Evolutionary conservation across 257 asterid species (phyloP), one percentile per base, ranked within the genome.

Genomic region (Solanum piurae): DNA sequence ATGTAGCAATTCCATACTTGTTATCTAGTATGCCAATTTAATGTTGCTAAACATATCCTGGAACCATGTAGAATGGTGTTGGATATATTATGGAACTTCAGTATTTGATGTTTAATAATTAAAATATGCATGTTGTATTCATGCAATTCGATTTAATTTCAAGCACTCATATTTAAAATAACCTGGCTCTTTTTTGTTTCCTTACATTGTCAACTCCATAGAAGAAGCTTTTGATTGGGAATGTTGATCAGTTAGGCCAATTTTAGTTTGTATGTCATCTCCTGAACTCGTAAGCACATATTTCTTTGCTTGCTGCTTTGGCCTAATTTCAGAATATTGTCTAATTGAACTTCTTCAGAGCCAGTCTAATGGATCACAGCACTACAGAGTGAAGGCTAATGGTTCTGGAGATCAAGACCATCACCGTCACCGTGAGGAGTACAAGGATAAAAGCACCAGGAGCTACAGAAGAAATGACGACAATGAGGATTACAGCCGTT

Each of bases 401-500:
- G 60, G 82, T 87, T 89, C 87, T 37, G 85, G 89, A 86, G 91
- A 87, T 73, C 86, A 89, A 36, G 87, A 60, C 34, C 88, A 84
- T 80, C 27, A 80, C 62, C 76, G 84, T 79, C 25, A 79, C 25
- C 6, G 11, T 80, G 68, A 34, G 38, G 84, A 25, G 8, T 80
- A 44, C 85, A 80, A 16, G 66, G 85, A 80, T 85, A 89, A 87
- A 77, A 68, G 77, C 89, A 84, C 29, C 9, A 91, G 93, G 86
- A 31, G 80, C 83, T 75, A 88, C 83, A 91, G 90, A 89, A 92
- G 93, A 88, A 90, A 92, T 88, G 90, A 89, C 66, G 89, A 88
- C 66, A 86, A 89, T 69, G 95, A 90, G 86, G 93, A 92, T 88
- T 86, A 92, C 88, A 89, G 90, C 88, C 90, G 31, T 86, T 88